These are phyloP conservation scores for Entomortierella parvispora DNA, from an alignment of 192 early-diverging fungal genomes.

Conservation along the genomic window DNA sequence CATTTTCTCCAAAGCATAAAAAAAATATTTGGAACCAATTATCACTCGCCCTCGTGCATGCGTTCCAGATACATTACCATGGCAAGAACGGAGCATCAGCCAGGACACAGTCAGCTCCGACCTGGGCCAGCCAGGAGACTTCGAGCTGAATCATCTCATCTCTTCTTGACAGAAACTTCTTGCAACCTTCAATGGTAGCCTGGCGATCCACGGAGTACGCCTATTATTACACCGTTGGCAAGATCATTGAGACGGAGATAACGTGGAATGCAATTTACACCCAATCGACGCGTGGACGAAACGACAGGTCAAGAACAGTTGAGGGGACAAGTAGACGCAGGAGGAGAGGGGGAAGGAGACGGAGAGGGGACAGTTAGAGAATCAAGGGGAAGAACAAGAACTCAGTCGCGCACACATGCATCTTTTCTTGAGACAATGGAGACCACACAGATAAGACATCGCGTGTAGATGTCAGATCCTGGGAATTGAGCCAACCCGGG, in stretches of 20 bases:
- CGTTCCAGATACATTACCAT: constrained; percentile 48
- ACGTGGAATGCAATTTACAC: background rate
- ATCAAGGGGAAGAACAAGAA: too few species aligned
- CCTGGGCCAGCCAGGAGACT: constrained; percentile 58
- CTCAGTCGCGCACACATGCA: too few species aligned
- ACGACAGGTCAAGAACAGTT: too few species aligned
- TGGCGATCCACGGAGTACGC: constrained; percentile 66
- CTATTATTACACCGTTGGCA: constrained; percentile 1
- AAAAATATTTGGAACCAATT: constrained; percentile 1
- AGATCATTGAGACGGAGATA: background rate
- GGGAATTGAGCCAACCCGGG: too few species aligned
- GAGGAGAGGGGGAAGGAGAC: too few species aligned
- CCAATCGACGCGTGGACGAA: too few species aligned
- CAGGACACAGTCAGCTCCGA: constrained; percentile 64
- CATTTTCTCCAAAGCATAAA: background rate
- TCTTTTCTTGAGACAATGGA: too few species aligned
- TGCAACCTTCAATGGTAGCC: constrained; percentile 61
- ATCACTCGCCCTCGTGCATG: background rate
- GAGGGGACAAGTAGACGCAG: too few species aligned
- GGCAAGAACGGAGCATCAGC: constrained; percentile 67
- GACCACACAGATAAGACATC: too few species aligned
- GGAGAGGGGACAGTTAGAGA: too few species aligned
- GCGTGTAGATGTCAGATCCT: too few species aligned
- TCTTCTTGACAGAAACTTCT: constrained; percentile 54
- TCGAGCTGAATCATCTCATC: constrained; percentile 54